Conservation (phyloP, 768 basidiomycete genomes). For the Vararia minispora region DNA sequence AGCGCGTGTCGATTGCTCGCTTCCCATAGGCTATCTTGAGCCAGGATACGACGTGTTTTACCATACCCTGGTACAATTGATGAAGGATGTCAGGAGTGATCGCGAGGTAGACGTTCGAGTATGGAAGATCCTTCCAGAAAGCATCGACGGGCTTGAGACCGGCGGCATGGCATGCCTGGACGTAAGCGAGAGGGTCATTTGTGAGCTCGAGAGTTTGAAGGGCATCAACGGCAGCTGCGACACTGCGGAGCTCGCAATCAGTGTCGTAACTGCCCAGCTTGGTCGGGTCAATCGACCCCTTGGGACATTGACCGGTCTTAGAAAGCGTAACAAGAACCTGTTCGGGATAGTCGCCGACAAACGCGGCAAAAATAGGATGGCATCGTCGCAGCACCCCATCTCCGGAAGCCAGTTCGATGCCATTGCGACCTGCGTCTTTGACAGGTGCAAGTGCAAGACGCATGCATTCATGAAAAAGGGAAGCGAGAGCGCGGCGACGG, state of each 20-base stretch:
- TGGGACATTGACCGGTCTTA: constrained; percentile 10
- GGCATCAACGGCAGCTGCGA: neutral
- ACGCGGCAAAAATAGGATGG: constrained; percentile 16
- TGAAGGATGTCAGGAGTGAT: constrained; percentile 11
- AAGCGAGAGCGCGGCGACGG: neutral
- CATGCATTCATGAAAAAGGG: constrained; percentile 1
- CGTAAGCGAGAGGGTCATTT: neutral
- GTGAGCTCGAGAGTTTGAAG: neutral
- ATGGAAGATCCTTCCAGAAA: constrained; percentile 9
- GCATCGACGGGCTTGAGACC: constrained; percentile 1
- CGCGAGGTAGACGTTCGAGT: constrained; percentile 2
- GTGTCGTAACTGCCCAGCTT: neutral
- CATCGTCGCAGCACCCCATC: constrained; percentile 29
- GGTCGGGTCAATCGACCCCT: neutral
- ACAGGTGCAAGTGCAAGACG: neutral
- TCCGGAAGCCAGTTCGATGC: constrained; percentile 22
- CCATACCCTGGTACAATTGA: constrained; percentile 6
- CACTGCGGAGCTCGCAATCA: neutral
- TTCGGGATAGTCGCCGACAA: constrained; percentile 15
- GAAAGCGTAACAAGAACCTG: constrained; percentile 12
- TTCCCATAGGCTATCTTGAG: neutral
- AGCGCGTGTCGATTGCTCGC: constrained; percentile 14
- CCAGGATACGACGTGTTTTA: constrained; percentile 1
- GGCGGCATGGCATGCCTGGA: neutral
- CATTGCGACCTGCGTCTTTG: constrained; percentile 17